phyloP scores from a whole-genome alignment of 1,284 basidiomycete genomes.

The Tilletia setariae region DNA sequence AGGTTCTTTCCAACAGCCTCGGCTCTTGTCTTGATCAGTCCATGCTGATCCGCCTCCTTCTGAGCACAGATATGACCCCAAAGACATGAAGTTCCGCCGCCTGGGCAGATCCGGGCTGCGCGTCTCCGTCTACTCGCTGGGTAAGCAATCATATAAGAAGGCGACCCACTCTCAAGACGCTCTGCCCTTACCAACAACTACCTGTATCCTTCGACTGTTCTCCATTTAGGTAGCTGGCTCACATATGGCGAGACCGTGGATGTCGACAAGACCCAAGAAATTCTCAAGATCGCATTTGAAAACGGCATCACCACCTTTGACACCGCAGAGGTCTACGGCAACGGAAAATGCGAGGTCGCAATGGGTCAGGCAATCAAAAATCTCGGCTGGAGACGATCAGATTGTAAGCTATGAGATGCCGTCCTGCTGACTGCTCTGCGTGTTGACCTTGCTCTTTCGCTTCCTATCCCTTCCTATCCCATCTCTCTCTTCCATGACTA shows the following conservation, averaged over 20 bases:
- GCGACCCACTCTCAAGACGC: no score
- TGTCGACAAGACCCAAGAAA: constrained; percentile 33
- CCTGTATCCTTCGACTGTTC: no score
- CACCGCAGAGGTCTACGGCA: constrained; percentile 67
- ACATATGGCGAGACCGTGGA: constrained; percentile 41
- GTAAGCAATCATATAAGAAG: no score
- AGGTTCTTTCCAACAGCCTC: no score
- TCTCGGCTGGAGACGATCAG: constrained; percentile 64
- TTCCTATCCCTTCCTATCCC: no score
- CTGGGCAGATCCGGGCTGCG: constrained; percentile 38
- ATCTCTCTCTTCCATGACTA: no score
- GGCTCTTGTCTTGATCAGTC: no score
- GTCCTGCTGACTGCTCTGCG: constrained; percentile 55
- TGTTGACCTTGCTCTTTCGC: no score
- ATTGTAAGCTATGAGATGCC: no score
- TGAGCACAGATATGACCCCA: constrained; percentile 28
- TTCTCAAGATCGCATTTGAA: constrained; percentile 40
- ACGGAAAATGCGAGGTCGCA: constrained; percentile 69
- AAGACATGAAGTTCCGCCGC: constrained; percentile 45
- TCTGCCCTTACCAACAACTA: no score
- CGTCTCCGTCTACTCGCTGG: constrained; percentile 37
- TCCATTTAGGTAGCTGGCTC: constrained; percentile 29
- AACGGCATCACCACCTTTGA: constrained; percentile 68
- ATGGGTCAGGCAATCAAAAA: constrained; percentile 76
- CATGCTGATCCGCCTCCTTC: no score